Conservation (phyloP, 164 flowering plant genomes). For the Aristolochia contorta region DNA sequence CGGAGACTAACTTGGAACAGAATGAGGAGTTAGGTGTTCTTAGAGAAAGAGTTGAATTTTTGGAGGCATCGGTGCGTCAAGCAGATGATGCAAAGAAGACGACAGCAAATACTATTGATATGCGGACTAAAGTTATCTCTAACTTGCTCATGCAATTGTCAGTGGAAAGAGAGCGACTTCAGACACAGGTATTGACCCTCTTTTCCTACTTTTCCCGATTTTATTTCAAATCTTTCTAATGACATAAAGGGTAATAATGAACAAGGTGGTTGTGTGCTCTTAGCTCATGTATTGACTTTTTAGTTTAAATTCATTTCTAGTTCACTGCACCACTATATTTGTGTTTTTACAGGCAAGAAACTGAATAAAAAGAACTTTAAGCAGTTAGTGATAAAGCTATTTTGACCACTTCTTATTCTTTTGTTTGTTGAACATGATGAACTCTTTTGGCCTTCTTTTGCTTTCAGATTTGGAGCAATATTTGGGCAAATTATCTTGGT, state of each 20-base stretch:
- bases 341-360: too few relatives aligned
- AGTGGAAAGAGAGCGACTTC: constrained; percentile 75
- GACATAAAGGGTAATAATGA: neutral
- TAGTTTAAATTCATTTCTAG: too few relatives aligned
- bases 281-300: too few relatives aligned
- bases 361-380: too few relatives aligned
- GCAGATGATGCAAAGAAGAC: constrained; percentile 46
- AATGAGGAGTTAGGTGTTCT: constrained; percentile 41
- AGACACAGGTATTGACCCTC: constrained; percentile 50
- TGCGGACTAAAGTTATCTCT: constrained; percentile 48
- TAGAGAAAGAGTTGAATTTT: constrained; percentile 33
- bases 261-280: too few relatives aligned
- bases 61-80: constrained; percentile 59
- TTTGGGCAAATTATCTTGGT: too few relatives aligned
- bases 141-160: constrained; percentile 65
- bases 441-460: too few relatives aligned
- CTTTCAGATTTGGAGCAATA: too few relatives aligned
- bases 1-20: constrained; percentile 41
- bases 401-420: too few relatives aligned
- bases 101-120: constrained; percentile 51
- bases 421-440: too few relatives aligned
- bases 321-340: too few relatives aligned
- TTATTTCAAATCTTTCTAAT: neutral
- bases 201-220: neutral
- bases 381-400: too few relatives aligned